Percentiles rank a stretch among this genome's conserved stretches.
Evolutionary conservation across 2,329 filamentous ascomycete genomes (phyloP).

Genomic region (Aureobasidium namibiae): DNA sequence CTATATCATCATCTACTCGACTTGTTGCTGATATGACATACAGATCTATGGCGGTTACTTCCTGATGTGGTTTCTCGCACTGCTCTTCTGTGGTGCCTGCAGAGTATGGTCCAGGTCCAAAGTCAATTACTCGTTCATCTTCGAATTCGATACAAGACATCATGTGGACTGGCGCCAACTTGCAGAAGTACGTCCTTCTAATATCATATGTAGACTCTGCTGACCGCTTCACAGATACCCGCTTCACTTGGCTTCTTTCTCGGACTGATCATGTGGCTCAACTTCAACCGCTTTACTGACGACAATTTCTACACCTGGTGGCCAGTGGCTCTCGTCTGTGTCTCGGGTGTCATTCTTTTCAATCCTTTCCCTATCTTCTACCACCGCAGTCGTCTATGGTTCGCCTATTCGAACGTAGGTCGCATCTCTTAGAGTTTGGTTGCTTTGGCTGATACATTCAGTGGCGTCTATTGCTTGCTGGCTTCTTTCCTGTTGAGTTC

Average conservation of each 20-base stretch:
- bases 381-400: constrained; percentile 72
- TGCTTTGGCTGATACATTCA: constrained; percentile 22
- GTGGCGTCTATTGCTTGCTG: constrained; percentile 76
- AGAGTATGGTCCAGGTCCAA: constrained; percentile 73
- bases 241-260: constrained; percentile 70
- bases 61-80: constrained; percentile 68
- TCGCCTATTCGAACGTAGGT: constrained; percentile 71
- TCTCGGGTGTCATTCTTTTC: constrained; percentile 63
- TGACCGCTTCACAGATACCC: constrained; percentile 47
- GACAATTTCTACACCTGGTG: constrained; percentile 73
- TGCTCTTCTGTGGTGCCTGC: constrained; percentile 80
- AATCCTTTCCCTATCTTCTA: constrained; percentile 63
- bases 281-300: constrained; percentile 64
- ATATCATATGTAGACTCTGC: neutral
- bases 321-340: constrained; percentile 67
- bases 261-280: constrained; percentile 79
- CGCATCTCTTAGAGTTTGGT: constrained; percentile 32
- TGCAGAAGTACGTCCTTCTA: constrained; percentile 40
- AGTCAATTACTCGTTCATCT: constrained; percentile 85
- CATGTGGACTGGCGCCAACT: constrained; percentile 85
- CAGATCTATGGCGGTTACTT: constrained; percentile 92
- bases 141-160: constrained; percentile 85
- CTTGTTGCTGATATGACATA: constrained; percentile 20
- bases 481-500: constrained; percentile 89
- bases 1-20: neutral